phyloP scores from a whole-genome alignment of 1,139 yeast genomes.

The Diutina mesorugosa region DNA sequence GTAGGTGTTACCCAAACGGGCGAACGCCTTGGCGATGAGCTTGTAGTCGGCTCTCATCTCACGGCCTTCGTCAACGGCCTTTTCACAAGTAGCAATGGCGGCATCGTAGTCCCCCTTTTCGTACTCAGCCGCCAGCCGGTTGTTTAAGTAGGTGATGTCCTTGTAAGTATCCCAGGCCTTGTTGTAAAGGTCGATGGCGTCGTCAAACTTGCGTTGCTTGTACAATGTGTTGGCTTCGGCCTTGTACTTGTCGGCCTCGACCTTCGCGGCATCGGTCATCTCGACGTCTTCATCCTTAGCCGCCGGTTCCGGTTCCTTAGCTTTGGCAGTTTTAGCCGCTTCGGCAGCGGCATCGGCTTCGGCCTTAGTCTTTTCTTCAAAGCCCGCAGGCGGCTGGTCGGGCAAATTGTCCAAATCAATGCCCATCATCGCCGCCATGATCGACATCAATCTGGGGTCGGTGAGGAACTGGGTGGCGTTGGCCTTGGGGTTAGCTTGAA shows the following conservation, averaged over 20 bases:
- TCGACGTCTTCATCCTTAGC: slow-evolving; percentile 17
- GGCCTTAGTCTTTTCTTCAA: not conserved
- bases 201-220: slow-evolving; percentile 82
- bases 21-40: slow-evolving; percentile 82
- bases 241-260: slow-evolving; percentile 66
- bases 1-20: slow-evolving; percentile 79
- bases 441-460: slow-evolving; percentile 82
- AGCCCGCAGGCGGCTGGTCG: not conserved
- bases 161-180: slow-evolving; percentile 74
- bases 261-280: slow-evolving; percentile 26
- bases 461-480: slow-evolving; percentile 49
- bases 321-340: not conserved
- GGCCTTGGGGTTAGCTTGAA: slow-evolving; percentile 66
- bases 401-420: slow-evolving; percentile 41
- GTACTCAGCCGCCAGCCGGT: slow-evolving; percentile 94
- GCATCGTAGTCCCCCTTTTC: slow-evolving; percentile 89
- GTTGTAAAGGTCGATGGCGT: slow-evolving; percentile 76
- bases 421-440: slow-evolving; percentile 81
- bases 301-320: not conserved
- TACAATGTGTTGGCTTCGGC: slow-evolving; percentile 79
- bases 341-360: not conserved
- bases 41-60: slow-evolving; percentile 87
- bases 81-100: slow-evolving; percentile 68
- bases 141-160: slow-evolving; percentile 89
- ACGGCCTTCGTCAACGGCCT: slow-evolving; percentile 83